These are phyloP conservation scores for Aspergillus haitiensis DNA, from an alignment of 495 filamentous ascomycete genomes.

Conservation along the genomic window DNA sequence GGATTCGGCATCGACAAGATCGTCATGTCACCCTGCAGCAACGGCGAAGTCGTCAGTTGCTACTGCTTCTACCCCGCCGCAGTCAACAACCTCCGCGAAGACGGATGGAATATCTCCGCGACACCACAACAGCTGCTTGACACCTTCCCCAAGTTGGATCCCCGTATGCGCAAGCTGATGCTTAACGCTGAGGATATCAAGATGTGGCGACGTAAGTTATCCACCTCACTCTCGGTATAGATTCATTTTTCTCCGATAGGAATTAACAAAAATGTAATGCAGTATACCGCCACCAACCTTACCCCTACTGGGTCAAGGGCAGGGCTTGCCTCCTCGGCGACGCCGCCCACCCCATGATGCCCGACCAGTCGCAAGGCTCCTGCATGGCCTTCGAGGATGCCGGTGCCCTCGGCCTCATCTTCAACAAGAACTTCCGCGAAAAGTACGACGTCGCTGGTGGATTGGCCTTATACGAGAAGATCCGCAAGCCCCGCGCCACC, in stretches of 20 bases:
- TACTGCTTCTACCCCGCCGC: constrained; percentile 30
- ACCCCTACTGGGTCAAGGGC: constrained; percentile 31
- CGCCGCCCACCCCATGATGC: constrained; percentile 54
- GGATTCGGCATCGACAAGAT: constrained; percentile 37
- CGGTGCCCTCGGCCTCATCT: constrained; percentile 36
- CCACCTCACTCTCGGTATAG: neutral
- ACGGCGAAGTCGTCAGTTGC: constrained; percentile 31
- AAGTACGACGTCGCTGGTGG: constrained; percentile 31
- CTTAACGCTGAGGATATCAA: constrained; percentile 33
- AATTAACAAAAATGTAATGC: neutral
- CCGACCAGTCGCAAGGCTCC: constrained; percentile 41
- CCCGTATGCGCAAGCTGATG: constrained; percentile 29
- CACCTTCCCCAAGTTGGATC: constrained; percentile 31
- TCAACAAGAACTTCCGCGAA: constrained; percentile 30
- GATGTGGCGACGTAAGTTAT: constrained; percentile 31
- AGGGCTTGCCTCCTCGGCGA: constrained; percentile 33
- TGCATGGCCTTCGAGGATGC: constrained; percentile 47
- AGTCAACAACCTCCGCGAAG: constrained; percentile 28
- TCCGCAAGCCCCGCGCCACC: constrained; percentile 41
- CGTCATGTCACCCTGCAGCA: constrained; percentile 33
- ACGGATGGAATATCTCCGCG: constrained; percentile 31
- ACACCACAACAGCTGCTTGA: constrained; percentile 30
- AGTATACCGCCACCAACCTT: constrained; percentile 33
- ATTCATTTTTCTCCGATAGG: neutral
- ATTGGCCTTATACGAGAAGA: constrained; percentile 39